A percentile compares a stretch with the other conserved stretches of the same genome.
These are phyloP conservation scores for Bruguiera gymnorhiza DNA, from an alignment of 345 rosid species.

Conservation along the genomic window DNA sequence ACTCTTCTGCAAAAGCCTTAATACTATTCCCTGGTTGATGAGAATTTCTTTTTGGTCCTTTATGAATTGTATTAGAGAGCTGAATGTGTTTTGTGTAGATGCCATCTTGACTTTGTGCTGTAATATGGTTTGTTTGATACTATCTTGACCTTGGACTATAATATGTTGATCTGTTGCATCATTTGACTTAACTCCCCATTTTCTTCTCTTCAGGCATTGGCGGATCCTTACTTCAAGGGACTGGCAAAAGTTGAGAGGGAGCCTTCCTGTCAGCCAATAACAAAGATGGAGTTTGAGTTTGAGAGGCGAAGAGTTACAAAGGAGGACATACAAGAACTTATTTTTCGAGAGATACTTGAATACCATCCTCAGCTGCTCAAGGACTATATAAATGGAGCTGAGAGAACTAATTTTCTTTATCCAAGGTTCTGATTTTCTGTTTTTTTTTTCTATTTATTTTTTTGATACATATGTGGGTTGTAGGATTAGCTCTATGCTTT, in stretches of 20 bases:
- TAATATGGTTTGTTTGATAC: too few relatives aligned
- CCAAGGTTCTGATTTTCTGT: slow-evolving; percentile 57
- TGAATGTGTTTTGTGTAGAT: neutral
- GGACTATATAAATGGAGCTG: slow-evolving; percentile 81
- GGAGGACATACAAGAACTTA: slow-evolving; percentile 84
- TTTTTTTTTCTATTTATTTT: neutral
- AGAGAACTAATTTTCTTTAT: slow-evolving; percentile 83
- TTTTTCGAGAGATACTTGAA: slow-evolving; percentile 80
- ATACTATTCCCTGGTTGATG: too few relatives aligned
- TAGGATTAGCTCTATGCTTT: slow-evolving; percentile 1
- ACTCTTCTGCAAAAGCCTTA: too few relatives aligned
- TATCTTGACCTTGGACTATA: neutral
- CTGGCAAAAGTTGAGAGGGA: slow-evolving; percentile 88
- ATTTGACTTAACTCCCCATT: slow-evolving; percentile 8
- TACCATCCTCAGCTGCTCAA: slow-evolving; percentile 93
- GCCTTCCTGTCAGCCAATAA: slow-evolving; percentile 88
- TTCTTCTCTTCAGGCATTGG: slow-evolving; percentile 54
- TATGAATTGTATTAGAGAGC: neutral
- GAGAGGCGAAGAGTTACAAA: slow-evolving; percentile 90
- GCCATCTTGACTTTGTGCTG: neutral
- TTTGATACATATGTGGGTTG: neutral
- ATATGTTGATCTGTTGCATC: neutral
- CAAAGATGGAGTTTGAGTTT: slow-evolving; percentile 96
- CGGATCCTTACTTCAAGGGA: slow-evolving; percentile 89
- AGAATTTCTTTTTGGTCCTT: neutral